phyloP scores from a whole-genome alignment of 352 stramenopile species.

The Globisporangium carolinianum region DNA sequence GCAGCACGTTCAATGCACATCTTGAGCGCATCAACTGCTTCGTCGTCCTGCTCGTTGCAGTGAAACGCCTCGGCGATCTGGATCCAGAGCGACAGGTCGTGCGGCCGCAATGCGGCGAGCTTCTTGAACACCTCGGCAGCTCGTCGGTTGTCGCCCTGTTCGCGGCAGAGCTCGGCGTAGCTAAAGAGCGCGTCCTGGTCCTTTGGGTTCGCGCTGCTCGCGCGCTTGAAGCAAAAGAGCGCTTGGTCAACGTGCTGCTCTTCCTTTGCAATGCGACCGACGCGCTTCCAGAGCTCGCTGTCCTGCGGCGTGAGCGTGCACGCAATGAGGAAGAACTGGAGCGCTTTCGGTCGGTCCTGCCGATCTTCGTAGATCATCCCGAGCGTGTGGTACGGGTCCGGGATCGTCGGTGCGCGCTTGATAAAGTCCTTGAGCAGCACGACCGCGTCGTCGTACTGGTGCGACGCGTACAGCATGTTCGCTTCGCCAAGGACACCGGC shows the following conservation, averaged over 20 bases:
- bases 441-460: slow-evolving; percentile 82
- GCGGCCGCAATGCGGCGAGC: slow-evolving; percentile 55
- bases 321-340: slow-evolving; percentile 84
- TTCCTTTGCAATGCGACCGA: slow-evolving; percentile 80
- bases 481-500: slow-evolving; percentile 74
- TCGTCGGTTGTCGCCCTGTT: slow-evolving; percentile 70
- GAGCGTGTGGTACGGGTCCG: slow-evolving; percentile 81
- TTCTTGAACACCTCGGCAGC: slow-evolving; percentile 82
- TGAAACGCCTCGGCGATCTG: slow-evolving; percentile 84
- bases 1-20: slow-evolving; percentile 80
- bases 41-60: slow-evolving; percentile 82
- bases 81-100: slow-evolving; percentile 81
- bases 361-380: slow-evolving; percentile 86
- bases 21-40: slow-evolving; percentile 76
- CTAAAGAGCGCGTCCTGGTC: slow-evolving; percentile 79
- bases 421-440: slow-evolving; percentile 83
- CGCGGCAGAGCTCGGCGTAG: slow-evolving; percentile 71
- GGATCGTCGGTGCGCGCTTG: slow-evolving; percentile 84
- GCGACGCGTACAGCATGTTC: slow-evolving; percentile 84
- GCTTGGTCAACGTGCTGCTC: slow-evolving; percentile 83
- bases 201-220: slow-evolving; percentile 69
- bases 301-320: slow-evolving; percentile 79
- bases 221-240: slow-evolving; percentile 83
- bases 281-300: slow-evolving; percentile 79
- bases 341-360: slow-evolving; percentile 68